These are phyloP conservation scores for Starmera stellimalicola DNA, from an alignment of 1,139 yeast species.

Conservation along the genomic window DNA sequence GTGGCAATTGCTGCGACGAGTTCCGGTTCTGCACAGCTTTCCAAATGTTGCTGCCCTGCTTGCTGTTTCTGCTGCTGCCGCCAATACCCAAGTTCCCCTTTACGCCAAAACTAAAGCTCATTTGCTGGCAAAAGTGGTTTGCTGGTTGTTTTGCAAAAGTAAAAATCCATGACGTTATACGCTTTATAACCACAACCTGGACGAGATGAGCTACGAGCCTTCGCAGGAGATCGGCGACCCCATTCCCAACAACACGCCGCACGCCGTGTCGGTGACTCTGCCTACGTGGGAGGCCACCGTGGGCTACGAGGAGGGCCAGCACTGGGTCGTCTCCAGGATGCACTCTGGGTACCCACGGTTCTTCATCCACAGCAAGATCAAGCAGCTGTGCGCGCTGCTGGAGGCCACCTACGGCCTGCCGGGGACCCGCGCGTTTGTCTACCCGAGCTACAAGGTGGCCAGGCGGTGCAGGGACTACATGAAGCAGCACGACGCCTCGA, in stretches of 20 bases:
- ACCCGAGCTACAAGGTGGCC: slow-evolving; percentile 72
- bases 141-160: no score
- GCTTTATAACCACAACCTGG: no score
- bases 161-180: no score
- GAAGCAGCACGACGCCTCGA: slow-evolving; percentile 16
- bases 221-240: slow-evolving; percentile 56
- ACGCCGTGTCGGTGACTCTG: slow-evolving; percentile 87
- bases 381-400: slow-evolving; percentile 42
- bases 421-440: slow-evolving; percentile 63
- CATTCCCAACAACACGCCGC: slow-evolving; percentile 81
- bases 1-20: slow-evolving; percentile 21
- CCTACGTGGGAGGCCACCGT: slow-evolving; percentile 94
- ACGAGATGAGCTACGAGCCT: slow-evolving; percentile 5
- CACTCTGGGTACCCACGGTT: slow-evolving; percentile 85
- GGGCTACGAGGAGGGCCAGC: slow-evolving; percentile 85
- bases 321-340: slow-evolving; percentile 76
- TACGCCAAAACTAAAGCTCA: slow-evolving; percentile 2
- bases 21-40: slow-evolving; percentile 11
- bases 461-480: slow-evolving; percentile 79
- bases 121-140: no score
- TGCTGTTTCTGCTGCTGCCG: slow-evolving; percentile 1
- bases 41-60: slow-evolving; percentile 7
- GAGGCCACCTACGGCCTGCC: slow-evolving; percentile 61
- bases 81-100: background rate
- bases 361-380: slow-evolving; percentile 67